Percentiles rank a stretch among this genome's conserved stretches.
phyloP scores from a whole-genome alignment of 2,329 filamentous ascomycete species.

The Colletotrichum echinochloae region DNA sequence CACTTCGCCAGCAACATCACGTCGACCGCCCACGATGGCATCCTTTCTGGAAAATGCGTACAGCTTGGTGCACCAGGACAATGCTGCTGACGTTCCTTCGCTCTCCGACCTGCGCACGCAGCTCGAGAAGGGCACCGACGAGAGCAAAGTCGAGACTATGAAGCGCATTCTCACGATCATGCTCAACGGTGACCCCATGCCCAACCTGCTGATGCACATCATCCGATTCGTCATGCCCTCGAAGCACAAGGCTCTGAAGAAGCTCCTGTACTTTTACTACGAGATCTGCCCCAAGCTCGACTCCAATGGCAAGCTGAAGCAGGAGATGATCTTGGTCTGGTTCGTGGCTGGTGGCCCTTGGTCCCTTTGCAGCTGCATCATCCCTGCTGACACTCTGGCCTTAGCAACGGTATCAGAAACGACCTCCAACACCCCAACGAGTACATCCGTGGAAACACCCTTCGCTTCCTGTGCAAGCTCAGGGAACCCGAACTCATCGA shows the following conservation, averaged over 20 bases:
- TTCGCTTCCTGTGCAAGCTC: constrained; percentile 96
- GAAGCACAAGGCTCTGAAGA: constrained; percentile 96
- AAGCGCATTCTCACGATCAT: constrained; percentile 96
- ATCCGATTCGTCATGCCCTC: constrained; percentile 99
- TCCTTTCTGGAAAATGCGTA: constrained; percentile 95
- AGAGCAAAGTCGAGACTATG: constrained; percentile 94
- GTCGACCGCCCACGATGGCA: constrained; percentile 76
- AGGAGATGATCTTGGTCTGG: constrained; percentile 99
- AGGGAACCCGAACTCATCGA: constrained; percentile 96
- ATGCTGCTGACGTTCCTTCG: constrained; percentile 90
- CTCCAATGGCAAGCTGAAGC: constrained; percentile 91
- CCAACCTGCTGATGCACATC: constrained; percentile 97
- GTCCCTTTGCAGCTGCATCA: constrained; percentile 7
- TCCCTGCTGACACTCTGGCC: constrained; percentile 34
- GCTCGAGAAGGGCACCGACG: constrained; percentile 93
- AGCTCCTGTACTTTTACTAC: constrained; percentile 98
- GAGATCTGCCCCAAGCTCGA: constrained; percentile 98
- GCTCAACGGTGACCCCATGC: constrained; percentile 98
- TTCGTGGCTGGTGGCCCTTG: constrained; percentile 56
- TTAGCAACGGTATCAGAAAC: constrained; percentile 96
- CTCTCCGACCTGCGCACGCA: constrained; percentile 92
- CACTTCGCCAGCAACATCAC: constrained; percentile 40
- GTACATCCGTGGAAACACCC: constrained; percentile 97
- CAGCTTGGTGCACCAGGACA: constrained; percentile 98
- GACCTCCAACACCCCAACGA: constrained; percentile 98